These are phyloP conservation scores for Pouteria campechiana DNA, from an alignment of 179 eudicot species.

Conservation along the genomic window DNA sequence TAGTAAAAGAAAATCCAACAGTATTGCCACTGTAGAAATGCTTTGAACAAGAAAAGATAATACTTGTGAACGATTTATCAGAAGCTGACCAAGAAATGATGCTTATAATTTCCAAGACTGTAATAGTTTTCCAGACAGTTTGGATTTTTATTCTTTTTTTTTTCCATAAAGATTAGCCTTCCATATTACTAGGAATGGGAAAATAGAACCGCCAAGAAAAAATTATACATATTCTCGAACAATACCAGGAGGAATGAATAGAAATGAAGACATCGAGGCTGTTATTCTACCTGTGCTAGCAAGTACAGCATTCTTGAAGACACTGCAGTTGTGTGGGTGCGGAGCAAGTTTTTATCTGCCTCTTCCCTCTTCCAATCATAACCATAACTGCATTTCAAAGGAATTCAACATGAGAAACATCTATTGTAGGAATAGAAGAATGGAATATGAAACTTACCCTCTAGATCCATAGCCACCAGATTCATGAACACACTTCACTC, in stretches of 20 bases:
- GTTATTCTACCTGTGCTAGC: slow-evolving; percentile 53
- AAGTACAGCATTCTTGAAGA: slow-evolving; percentile 87
- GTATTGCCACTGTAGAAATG: no score
- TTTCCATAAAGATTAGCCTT: slow-evolving; percentile 1
- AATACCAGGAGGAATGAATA: not conserved
- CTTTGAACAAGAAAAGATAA: no score
- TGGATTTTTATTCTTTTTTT: no score
- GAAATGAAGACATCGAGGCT: not conserved
- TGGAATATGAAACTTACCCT: slow-evolving; percentile 42
- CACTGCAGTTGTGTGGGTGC: slow-evolving; percentile 97
- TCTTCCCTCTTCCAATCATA: slow-evolving; percentile 96
- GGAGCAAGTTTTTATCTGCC: slow-evolving; percentile 73
- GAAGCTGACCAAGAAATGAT: no score
- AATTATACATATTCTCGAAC: not conserved
- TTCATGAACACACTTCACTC: slow-evolving; percentile 75
- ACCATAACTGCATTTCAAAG: slow-evolving; percentile 44
- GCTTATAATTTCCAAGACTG: no score
- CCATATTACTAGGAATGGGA: not conserved
- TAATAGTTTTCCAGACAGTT: no score
- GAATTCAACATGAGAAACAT: not conserved
- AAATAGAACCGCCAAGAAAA: not conserved
- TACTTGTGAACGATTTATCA: no score
- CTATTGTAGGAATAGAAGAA: not conserved
- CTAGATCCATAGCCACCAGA: slow-evolving; percentile 89
- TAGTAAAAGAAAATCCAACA: no score